Evolutionary conservation across 2,329 filamentous ascomycete species (phyloP).

Genomic region (Rhynchosporium graminicola): DNA sequence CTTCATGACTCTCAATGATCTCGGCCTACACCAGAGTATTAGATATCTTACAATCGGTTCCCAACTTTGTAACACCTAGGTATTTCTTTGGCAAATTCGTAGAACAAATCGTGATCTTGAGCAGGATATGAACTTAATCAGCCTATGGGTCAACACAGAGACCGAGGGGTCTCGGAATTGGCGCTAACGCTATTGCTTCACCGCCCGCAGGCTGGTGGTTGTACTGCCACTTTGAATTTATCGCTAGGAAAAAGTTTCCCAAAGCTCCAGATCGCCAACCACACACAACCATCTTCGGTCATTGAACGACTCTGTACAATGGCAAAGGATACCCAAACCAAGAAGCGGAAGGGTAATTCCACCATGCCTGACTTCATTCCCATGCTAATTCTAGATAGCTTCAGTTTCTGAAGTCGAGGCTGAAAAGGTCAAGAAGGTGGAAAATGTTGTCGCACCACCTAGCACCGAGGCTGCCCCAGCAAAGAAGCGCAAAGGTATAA

Average conservation of each 20-base stretch:
- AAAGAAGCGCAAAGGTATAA: constrained; percentile 42
- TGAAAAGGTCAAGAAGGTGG: constrained; percentile 43
- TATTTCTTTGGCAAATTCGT: no score
- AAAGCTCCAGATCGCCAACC: neutral
- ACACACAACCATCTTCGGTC: neutral
- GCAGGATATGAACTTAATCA: neutral
- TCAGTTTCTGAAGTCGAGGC: constrained; percentile 42
- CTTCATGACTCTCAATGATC: no score
- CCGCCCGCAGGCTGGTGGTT: constrained; percentile 8
- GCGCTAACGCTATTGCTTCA: neutral
- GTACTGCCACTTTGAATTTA: constrained; percentile 2
- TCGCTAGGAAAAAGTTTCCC: constrained; percentile 18
- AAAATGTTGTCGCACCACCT: constrained; percentile 39
- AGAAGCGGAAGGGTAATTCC: constrained; percentile 54
- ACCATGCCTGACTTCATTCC: neutral
- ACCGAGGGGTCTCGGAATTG: neutral
- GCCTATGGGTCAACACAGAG: neutral
- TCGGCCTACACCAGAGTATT: no score
- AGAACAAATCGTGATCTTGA: no score
- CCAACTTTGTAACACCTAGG: no score
- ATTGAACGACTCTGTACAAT: constrained; percentile 42
- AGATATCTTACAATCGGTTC: no score
- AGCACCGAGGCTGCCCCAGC: constrained; percentile 24
- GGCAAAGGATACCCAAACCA: constrained; percentile 54
- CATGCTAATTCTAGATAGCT: constrained; percentile 36